Conservation (phyloP, 2,329 filamentous ascomycete species). For the Monosporascus sp. region DNA sequence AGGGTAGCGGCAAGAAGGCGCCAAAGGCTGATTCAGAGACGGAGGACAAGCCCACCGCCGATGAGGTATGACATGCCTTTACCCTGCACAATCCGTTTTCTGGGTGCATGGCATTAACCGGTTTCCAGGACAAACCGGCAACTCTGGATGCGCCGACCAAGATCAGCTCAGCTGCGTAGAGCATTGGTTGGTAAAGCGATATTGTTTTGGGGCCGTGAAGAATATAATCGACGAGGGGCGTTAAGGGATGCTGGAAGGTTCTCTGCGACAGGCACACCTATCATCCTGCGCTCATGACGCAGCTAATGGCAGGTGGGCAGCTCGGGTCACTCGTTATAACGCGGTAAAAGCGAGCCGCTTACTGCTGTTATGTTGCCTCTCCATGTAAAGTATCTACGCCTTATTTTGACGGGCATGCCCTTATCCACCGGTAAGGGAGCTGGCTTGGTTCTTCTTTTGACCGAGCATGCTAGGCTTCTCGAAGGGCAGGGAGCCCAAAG, state of each 20-base stretch:
- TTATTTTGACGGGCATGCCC: background rate
- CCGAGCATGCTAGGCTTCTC: background rate
- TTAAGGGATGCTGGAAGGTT: background rate
- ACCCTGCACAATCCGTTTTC: too few species aligned
- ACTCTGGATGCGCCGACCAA: slow-evolving; percentile 24
- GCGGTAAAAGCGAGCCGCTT: too few species aligned
- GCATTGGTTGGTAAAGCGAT: slow-evolving; percentile 3
- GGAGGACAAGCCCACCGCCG: slow-evolving; percentile 19
- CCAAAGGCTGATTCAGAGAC: slow-evolving; percentile 5
- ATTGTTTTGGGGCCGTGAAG: slow-evolving; percentile 9
- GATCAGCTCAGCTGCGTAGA: slow-evolving; percentile 16
- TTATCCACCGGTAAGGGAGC: background rate
- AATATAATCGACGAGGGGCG: slow-evolving; percentile 6
- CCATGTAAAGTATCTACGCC: slow-evolving; percentile 1
- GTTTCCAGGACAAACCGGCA: slow-evolving; percentile 5
- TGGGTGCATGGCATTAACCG: slow-evolving; percentile 4
- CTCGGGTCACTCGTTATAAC: background rate
- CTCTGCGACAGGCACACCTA: background rate
- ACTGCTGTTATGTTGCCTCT: background rate
- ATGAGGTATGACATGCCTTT: slow-evolving; percentile 23
- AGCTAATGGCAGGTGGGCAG: background rate
- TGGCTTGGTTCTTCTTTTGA: background rate
- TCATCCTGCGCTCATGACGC: background rate
- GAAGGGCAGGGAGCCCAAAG: background rate
- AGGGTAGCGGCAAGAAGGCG: slow-evolving; percentile 29